Conservation (phyloP, 345 rosid species). For the Arabis hirsuta region DNA sequence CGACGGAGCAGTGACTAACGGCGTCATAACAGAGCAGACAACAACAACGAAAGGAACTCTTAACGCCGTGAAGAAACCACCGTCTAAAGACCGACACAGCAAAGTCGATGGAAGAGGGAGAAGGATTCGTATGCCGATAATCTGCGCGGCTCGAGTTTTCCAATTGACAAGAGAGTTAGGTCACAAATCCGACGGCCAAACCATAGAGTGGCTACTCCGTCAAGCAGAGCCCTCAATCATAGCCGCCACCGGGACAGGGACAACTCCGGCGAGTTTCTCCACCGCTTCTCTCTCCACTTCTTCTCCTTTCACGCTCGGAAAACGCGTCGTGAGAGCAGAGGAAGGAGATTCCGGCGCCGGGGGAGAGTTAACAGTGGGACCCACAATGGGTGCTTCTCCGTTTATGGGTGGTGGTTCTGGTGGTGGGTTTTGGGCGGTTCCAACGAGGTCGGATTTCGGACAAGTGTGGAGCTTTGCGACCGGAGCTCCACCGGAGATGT, state of each 20-base stretch:
- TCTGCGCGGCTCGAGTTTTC: conserved; percentile 93
- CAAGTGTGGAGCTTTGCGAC: conserved; percentile 81
- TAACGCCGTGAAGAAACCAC: conserved; percentile 72
- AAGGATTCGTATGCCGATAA: conserved; percentile 95
- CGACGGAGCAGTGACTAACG: conserved; percentile 30
- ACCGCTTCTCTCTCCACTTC: conserved; percentile 66
- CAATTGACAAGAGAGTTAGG: conserved; percentile 93
- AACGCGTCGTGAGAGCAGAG: conserved; percentile 65
- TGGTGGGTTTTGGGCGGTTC: conserved; percentile 92
- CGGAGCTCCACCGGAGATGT: conserved; percentile 62
- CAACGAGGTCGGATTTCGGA: conserved; percentile 72
- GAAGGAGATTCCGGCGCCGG: conserved; percentile 56
- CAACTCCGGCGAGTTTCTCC: conserved; percentile 89
- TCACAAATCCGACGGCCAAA: conserved; percentile 97
- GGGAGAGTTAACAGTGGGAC: conserved; percentile 55
- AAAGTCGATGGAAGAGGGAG: conserved; percentile 94
- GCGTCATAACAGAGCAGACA: conserved; percentile 31
- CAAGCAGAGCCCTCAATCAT: conserved; percentile 97
- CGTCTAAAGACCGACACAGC: conserved; percentile 93
- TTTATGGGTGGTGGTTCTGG: conserved; percentile 29
- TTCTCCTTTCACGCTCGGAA: conserved; percentile 84
- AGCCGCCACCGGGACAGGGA: conserved; percentile 93
- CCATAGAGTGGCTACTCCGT: conserved; percentile 96
- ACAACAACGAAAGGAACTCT: conserved; percentile 35
- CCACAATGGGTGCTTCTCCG: conserved; percentile 42